Base-by-base conservation (phyloP, 805 yeast genomes). In the Priceomyces medius region DNA sequence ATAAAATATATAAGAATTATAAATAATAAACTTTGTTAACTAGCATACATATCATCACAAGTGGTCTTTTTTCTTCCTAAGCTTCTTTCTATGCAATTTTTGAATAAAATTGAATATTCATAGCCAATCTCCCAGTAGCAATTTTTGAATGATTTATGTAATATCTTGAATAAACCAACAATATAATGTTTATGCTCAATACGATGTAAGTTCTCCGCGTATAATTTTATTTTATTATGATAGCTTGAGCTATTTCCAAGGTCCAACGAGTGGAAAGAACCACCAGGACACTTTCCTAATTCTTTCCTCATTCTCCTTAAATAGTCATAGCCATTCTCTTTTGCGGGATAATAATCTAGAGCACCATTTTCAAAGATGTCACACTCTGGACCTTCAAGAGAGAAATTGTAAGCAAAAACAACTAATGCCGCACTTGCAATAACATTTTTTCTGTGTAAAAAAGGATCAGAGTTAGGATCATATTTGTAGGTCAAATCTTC, bases 111-210 rank as follows among this genome's bases (percentile, higher is more conserved):
- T 1, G 81, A 71, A 46, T 77, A 71, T 52, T 82, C 88, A 35
- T 64, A 63, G 9, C 81, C 81, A 38, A 81, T 62, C 35, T 77
- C 78, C 80, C 83, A 82, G 38, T 72, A 69, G 38, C 77, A 67
- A 14, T 55, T 57, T 23, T 54, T 55, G 43, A 41, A 56, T 4
- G 48, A 29, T n/a, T 59, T 57, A 10, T 74, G 66, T 35, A 79
- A 66, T 44, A 74, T 50, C 37, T 63, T 64, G 46, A 83, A 54
- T 35, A 85, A 56, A 1, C 90, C 90, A 8, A 77, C 74, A 20
- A 81, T 61, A 38, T 76, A 64, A 43, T 79, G 70, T 51, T 68
- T 73, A 42, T 71, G 64, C 20, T 61, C 55, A 13, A 79, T 68
- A 3, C 53, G 45, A 23, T 58, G 62, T 29, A 80, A 47, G 5